These are phyloP conservation scores for Trichocladium uniseriatum DNA, from an alignment of 495 filamentous ascomycete genomes.

Conservation along the genomic window DNA sequence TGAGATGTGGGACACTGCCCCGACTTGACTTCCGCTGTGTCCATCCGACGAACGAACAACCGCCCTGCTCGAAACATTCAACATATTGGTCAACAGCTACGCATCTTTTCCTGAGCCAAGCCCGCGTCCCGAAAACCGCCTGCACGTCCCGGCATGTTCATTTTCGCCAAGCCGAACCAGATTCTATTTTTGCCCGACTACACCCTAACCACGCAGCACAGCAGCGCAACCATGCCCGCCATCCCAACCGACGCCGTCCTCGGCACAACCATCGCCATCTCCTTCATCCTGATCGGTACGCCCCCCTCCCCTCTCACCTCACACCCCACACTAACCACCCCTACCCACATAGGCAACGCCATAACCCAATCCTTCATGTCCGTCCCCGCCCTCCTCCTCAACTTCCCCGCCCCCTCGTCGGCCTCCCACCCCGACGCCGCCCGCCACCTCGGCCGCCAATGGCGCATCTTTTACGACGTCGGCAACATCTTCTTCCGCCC, in stretches of 20 bases:
- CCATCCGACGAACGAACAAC: too few relatives aligned
- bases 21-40: too few relatives aligned
- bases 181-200: too few relatives aligned
- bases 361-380: constrained; percentile 46
- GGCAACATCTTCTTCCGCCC: constrained; percentile 43
- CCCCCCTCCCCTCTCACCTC: neutral
- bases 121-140: too few relatives aligned
- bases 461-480: constrained; percentile 39
- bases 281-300: constrained; percentile 38
- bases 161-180: too few relatives aligned
- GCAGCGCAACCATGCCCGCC: constrained; percentile 3
- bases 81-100: too few relatives aligned
- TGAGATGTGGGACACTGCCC: too few relatives aligned
- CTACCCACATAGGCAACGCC: constrained; percentile 41
- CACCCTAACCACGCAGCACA: neutral
- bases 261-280: constrained; percentile 32
- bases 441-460: constrained; percentile 36
- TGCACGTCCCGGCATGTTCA: too few relatives aligned
- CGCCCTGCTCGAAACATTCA: too few relatives aligned
- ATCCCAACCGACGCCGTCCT: constrained; percentile 23
- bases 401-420: constrained; percentile 34
- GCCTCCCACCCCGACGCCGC: constrained; percentile 31
- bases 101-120: too few relatives aligned
- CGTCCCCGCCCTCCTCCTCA: constrained; percentile 37
- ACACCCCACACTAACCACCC: neutral